These are phyloP conservation scores for Orbilia brochopaga DNA, from an alignment of 2,329 filamentous ascomycete genomes.

Conservation along the genomic window DNA sequence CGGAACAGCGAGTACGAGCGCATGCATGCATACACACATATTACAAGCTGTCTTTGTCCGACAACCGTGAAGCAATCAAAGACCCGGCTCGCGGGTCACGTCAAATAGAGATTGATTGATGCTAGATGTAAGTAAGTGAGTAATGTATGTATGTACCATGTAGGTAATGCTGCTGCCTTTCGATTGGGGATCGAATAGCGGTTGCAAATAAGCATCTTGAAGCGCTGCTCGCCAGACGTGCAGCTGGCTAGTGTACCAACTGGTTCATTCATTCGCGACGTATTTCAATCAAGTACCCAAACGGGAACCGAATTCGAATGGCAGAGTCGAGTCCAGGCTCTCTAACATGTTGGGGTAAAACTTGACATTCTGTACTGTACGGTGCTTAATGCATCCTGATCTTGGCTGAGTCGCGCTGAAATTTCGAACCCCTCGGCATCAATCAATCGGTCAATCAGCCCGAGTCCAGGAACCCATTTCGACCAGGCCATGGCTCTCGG, in stretches of 20 bases:
- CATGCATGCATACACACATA: neutral
- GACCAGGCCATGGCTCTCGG: slow-evolving; percentile 38
- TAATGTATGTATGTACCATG: neutral
- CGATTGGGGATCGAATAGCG: neutral
- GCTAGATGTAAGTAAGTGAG: slow-evolving; percentile 1
- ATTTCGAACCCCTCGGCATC: neutral
- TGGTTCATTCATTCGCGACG: neutral
- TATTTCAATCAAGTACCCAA: slow-evolving; percentile 7
- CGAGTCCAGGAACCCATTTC: slow-evolving; percentile 8
- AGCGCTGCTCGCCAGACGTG: no score
- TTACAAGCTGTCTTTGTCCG: neutral
- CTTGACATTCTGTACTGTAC: neutral
- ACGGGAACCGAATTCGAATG: slow-evolving; percentile 17
- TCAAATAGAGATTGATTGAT: slow-evolving; percentile 5
- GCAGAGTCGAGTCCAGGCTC: slow-evolving; percentile 3
- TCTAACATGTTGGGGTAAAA: no score
- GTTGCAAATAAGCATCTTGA: neutral
- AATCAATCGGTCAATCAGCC: no score
- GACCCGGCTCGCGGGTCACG: neutral
- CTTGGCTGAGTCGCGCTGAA: slow-evolving; percentile 5
- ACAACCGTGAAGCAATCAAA: slow-evolving; percentile 20
- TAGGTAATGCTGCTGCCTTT: slow-evolving; percentile 4
- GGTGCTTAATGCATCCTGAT: neutral
- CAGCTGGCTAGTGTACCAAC: neutral
- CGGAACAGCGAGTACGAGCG: slow-evolving; percentile 4